Conservation (phyloP, 352 stramenopile genomes). For the Phytophthora colocasiae region DNA sequence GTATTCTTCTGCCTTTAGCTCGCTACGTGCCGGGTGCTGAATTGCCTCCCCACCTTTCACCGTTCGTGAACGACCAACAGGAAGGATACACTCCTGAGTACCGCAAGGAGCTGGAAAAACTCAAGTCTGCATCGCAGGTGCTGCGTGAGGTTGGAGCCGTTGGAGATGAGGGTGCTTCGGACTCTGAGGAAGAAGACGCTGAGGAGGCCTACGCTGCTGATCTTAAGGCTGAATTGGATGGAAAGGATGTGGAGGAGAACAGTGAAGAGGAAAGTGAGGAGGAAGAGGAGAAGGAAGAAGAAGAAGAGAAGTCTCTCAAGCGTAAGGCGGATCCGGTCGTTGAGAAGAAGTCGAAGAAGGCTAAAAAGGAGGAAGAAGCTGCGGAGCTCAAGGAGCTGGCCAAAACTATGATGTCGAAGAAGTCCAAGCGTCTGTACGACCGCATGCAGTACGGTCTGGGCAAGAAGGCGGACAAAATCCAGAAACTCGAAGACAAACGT, state of each 20-base stretch:
- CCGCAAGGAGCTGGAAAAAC: conserved; percentile 88
- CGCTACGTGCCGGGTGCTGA: conserved; percentile 93
- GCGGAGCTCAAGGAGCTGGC: conserved; percentile 85
- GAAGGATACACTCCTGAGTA: conserved; percentile 99
- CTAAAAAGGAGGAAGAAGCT: conserved; percentile 81
- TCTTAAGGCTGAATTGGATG: conserved; percentile 82
- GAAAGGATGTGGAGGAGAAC: conserved; percentile 42
- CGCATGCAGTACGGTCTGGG: conserved; percentile 92
- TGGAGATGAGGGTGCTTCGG: conserved; percentile 38
- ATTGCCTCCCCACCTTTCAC: conserved; percentile 93
- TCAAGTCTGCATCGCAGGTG: conserved; percentile 85
- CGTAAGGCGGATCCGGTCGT: conserved; percentile 44
- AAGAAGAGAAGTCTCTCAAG: conserved; percentile 50
- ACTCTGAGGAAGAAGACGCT: conserved; percentile 57
- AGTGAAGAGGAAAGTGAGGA: conserved; percentile 54
- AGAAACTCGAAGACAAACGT: conserved; percentile 85
- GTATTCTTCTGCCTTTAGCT: conserved; percentile 92
- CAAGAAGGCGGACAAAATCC: conserved; percentile 89
- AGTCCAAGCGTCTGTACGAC: conserved; percentile 91
- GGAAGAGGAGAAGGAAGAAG: conserved; percentile 33
- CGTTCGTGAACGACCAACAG: conserved; percentile 97
- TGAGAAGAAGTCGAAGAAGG: conserved; percentile 79
- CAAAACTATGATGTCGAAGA: conserved; percentile 95
- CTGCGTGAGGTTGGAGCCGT: conserved; percentile 64
- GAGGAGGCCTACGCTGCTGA: conserved; percentile 75